Evolutionary conservation across 2,329 filamentous ascomycete genomes (phyloP), one percentile per base, ranked within the genome.

Genomic region (Alternaria hordeiaustralica): DNA sequence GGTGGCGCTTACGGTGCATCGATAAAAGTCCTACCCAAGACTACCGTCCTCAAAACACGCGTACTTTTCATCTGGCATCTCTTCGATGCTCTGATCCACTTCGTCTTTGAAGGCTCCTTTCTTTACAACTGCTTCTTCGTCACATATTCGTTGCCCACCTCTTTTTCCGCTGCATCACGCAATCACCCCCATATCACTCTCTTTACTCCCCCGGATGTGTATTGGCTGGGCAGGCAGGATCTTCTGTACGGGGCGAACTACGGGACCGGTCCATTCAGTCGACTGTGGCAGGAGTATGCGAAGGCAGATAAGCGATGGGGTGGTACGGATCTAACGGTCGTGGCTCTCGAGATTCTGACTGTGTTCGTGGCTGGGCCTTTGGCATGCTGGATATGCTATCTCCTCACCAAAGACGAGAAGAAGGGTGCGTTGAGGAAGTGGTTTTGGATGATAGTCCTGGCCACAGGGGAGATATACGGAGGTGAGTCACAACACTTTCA

Each of bases 51-150:
- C 41, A 87, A 89, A 55, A 85, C 86, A 60, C 93, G 94, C 65
- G 83, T 92, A 77, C 89, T 97, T 68, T 97, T 97, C 86, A 87
- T 96, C 82, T 97, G 95, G 95, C 94, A 97, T 83, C 87, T 92
- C 41, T 96, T 97, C 82, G 94, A 97, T 80, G 93, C 93, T 30
- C 87, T 97, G 46, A 95, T 94, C 75, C 96, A 99, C 83, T 89
- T 96, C 81, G 85, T 93, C 78, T 91, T 98, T 78, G 95, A 98
- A 83, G 94, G 93, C 58, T 91, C 89, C 74, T 98, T 93, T 81
- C 88, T 97, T 23, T 97, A 94, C 85, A 93, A 97, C 82, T 97
- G 93, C 84, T 96, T 98, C 86, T 95, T 94, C 86, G 86, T 86
- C 70, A 89, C 84, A 73, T 80, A 81, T 51, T 73, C 79, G 20